Conservation (phyloP, 768 basidiomycete species). For the Serpula lacrymans region DNA sequence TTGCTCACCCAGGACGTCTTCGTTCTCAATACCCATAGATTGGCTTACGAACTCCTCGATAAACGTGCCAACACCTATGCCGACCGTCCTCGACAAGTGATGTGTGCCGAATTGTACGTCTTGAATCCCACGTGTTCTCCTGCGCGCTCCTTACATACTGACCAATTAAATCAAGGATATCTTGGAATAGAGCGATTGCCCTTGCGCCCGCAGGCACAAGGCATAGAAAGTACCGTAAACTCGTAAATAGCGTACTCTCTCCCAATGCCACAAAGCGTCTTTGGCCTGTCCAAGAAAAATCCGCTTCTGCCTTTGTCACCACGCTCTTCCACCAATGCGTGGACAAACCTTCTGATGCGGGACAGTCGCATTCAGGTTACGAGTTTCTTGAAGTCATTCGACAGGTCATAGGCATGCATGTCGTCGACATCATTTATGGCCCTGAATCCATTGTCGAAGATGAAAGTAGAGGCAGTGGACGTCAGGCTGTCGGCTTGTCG, state of each 20-base stretch:
- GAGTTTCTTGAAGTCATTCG: background rate
- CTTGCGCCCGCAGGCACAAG: background rate
- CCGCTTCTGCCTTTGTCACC: too few relatives aligned
- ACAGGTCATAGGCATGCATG: background rate
- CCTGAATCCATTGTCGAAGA: background rate
- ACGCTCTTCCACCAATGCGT: too few relatives aligned
- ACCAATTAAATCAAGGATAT: too few relatives aligned
- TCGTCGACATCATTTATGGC: background rate
- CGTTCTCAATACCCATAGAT: conserved; percentile 25
- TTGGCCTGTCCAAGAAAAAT: background rate
- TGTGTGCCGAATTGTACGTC: background rate
- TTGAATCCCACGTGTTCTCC: too few relatives aligned
- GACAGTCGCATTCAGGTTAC: too few relatives aligned
- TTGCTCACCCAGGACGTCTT: conserved; percentile 11
- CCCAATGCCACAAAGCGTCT: background rate
- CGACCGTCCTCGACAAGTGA: conserved; percentile 20
- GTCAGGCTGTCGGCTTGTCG: background rate
- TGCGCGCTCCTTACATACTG: too few relatives aligned
- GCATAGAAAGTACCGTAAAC: background rate
- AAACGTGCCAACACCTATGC: conserved; percentile 27
- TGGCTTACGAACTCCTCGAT: conserved; percentile 35
- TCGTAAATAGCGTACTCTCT: background rate
- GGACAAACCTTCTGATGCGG: too few relatives aligned
- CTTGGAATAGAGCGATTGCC: background rate
- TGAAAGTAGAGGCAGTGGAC: background rate